Base-by-base conservation (phyloP, 164 flowering plant species). In the Buxus sempervirens region DNA sequence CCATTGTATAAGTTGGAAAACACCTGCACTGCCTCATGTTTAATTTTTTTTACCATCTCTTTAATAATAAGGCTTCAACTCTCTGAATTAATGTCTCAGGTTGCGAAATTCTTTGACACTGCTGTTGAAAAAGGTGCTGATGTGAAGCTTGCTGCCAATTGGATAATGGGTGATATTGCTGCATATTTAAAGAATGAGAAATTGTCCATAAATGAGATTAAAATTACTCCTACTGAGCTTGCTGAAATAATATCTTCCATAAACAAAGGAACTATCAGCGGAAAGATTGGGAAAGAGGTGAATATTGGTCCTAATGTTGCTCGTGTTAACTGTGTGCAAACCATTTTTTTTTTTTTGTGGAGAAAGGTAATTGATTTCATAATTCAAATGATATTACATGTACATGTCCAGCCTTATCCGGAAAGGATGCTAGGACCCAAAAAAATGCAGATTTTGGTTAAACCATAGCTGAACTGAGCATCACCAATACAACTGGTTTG, bases 151-250 rank as follows among this genome's bases (percentile, higher is more conserved):
- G 97, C 95, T 72, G 83, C 96, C 62, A 91, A 91, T 62, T 95
- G 98, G 97, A 86, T 95, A 64, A 91, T 95, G 97, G 86, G 96
- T 62, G 97, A 95, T 77, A 85, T 91, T 77, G 90, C 97, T 79
- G 96, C 96, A 48, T 90, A 91, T 62, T 67, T 89, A 82, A 95
- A 95, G 67, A 82, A 89, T 76, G 96, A 91, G 62, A 84, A 81
- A 77, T 64, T 94, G 45, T 78, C 86, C 19, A 89, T 94, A 63
- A 81, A 73, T 73, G 95, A 94, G 26, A 82, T 94, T 57, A 91
- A 95, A 66, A 90, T 95, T 59, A 83, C 83, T 28, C 84, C 96
- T 24, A 60, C 83, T 13, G 96, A 89, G 81, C 78, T 95, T 49
- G 86, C 90, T 57, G 91, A 85, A 78, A 82, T 95, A 66, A 91